These are phyloP conservation scores for Fusarium haematococcum DNA, from an alignment of 2,329 filamentous ascomycete genomes.

Conservation along the genomic window DNA sequence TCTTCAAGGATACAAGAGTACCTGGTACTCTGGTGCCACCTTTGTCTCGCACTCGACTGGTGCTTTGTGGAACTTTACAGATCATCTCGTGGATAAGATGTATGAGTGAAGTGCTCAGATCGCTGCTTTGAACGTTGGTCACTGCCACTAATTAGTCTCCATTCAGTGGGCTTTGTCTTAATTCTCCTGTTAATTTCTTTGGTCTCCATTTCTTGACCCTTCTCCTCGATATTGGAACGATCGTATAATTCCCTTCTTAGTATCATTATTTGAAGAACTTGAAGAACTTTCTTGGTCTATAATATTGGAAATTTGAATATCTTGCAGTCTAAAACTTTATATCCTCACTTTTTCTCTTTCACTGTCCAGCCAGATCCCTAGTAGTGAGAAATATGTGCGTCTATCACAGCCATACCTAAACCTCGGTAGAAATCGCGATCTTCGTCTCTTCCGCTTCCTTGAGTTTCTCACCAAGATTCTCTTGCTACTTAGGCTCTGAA, in stretches of 20 bases:
- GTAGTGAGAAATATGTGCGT: background rate
- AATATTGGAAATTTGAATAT: background rate
- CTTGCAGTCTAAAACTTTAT: background rate
- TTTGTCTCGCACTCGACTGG: slow-evolving; percentile 33
- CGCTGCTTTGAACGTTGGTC: background rate
- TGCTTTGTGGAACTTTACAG: slow-evolving; percentile 35
- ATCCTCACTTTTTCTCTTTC: background rate
- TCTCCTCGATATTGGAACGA: no score
- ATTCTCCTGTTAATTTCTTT: background rate
- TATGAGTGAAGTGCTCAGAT: background rate
- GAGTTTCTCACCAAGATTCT: background rate
- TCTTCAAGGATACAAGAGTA: slow-evolving; percentile 26
- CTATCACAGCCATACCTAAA: background rate
- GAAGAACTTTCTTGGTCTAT: background rate
- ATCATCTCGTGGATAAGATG: slow-evolving; percentile 33
- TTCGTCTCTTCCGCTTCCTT: background rate
- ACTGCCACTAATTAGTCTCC: background rate
- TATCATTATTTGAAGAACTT: background rate
- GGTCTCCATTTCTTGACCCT: background rate
- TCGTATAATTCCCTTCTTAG: background rate
- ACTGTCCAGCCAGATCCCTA: background rate
- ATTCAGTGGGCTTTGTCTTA: background rate
- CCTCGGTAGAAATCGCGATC: background rate
- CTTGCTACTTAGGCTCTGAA: background rate
- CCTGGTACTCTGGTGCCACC: slow-evolving; percentile 35